These are phyloP conservation scores for Vaccinium vitisidaea DNA, from an alignment of 148 eudicot species.

Conservation along the genomic window DNA sequence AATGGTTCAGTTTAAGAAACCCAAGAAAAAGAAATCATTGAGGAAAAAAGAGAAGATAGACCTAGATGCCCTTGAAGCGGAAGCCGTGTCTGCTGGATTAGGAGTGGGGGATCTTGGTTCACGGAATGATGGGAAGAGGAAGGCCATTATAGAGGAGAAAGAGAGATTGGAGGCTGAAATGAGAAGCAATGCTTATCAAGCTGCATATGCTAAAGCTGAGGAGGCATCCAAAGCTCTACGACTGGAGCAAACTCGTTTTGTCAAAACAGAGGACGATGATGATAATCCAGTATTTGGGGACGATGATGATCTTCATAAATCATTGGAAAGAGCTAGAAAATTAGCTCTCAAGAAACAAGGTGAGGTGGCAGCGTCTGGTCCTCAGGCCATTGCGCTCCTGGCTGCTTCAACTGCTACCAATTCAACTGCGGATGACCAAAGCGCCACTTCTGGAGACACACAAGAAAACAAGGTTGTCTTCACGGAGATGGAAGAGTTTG, in stretches of 20 bases:
- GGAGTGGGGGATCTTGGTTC: conserved; percentile 87
- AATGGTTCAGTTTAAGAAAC: conserved; percentile 85
- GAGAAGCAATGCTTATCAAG: conserved; percentile 66
- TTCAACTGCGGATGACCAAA: conserved; percentile 41
- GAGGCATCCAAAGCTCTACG: conserved; percentile 90
- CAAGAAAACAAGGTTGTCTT: conserved; percentile 85
- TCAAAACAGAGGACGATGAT: conserved; percentile 43
- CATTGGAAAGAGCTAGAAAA: conserved; percentile 81
- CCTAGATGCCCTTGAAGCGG: conserved; percentile 90
- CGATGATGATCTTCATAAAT: conserved; percentile 83
- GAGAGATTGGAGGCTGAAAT: conserved; percentile 74
- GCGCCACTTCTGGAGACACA: conserved; percentile 43
- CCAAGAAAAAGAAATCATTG: conserved; percentile 94
- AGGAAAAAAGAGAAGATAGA: conserved; percentile 93
- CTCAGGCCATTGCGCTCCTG: conserved; percentile 63
- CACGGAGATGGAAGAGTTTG: conserved; percentile 99
- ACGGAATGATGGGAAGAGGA: conserved; percentile 61
- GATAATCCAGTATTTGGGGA: conserved; percentile 60
- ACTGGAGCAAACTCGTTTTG: conserved; percentile 32
- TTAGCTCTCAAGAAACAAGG: conserved; percentile 71
- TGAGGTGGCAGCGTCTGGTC: conserved; percentile 41
- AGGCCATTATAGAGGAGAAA: conserved; percentile 61
- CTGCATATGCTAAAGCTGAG: conserved; percentile 81
- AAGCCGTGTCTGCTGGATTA: conserved; percentile 79
- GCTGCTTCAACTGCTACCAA: conserved; percentile 44